These are phyloP conservation scores for Suhomyces pyralidae DNA, from an alignment of 805 yeast species.

Conservation along the genomic window DNA sequence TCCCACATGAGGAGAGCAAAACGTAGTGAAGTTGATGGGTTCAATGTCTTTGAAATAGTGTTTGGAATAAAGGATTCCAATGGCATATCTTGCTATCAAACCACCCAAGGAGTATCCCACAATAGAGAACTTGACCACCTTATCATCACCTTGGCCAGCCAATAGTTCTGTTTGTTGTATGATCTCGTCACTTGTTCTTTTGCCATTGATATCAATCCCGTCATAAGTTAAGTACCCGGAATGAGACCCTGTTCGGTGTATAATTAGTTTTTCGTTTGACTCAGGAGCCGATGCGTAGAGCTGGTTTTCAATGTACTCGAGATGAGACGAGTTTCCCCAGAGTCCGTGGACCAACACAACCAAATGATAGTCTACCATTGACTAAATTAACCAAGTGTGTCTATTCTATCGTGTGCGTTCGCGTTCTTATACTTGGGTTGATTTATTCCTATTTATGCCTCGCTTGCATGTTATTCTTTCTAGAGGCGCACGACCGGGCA, in stretches of 20 bases:
- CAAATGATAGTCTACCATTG: constrained; percentile 45
- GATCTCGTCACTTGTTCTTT: constrained; percentile 70
- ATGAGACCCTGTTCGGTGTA: constrained; percentile 57
- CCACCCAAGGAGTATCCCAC: constrained; percentile 93
- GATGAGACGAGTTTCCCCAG: constrained; percentile 76
- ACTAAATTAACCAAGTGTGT: not conserved
- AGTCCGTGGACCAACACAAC: constrained; percentile 77
- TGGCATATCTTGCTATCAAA: constrained; percentile 70
- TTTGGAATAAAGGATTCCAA: constrained; percentile 62
- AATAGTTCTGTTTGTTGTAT: constrained; percentile 17
- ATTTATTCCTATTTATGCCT: not conserved
- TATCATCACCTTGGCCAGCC: constrained; percentile 13
- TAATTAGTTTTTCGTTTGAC: constrained; percentile 25
- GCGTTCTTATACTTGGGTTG: not conserved
- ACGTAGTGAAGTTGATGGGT: constrained; percentile 56
- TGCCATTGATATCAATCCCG: constrained; percentile 83
- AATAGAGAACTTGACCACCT: constrained; percentile 66
- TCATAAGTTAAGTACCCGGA: constrained; percentile 79
- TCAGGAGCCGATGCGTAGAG: constrained; percentile 26
- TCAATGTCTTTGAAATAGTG: constrained; percentile 50
- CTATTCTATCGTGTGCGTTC: not conserved
- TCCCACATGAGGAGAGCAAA: constrained; percentile 63
- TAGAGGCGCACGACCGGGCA: not conserved
- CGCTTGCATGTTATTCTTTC: not conserved
- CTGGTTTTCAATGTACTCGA: constrained; percentile 56